Conservation (phyloP, 2,329 filamentous ascomycete species). For the Teratosphaeria gauchensis region DNA sequence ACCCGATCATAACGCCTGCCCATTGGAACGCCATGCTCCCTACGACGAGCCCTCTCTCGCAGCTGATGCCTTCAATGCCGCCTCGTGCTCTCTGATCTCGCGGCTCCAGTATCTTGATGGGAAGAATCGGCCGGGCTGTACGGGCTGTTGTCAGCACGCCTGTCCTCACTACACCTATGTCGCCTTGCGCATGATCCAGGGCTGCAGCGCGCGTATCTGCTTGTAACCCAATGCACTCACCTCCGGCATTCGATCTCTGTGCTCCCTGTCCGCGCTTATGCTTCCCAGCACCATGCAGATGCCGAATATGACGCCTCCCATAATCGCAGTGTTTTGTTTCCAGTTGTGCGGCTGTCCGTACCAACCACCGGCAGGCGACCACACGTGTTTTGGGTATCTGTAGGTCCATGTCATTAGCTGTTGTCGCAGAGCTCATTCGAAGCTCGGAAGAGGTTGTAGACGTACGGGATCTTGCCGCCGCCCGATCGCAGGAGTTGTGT, state of each 20-base stretch:
- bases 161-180: not conserved
- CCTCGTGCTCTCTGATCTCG: conserved; percentile 61
- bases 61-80: conserved; percentile 32
- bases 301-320: conserved; percentile 58
- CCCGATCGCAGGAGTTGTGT: conserved; percentile 47
- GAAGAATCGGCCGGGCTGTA: conserved; percentile 58
- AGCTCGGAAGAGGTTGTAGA: conserved; percentile 3
- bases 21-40: not conserved
- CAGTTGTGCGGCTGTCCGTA: conserved; percentile 92
- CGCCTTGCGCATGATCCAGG: not conserved
- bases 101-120: conserved; percentile 74
- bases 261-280: conserved; percentile 61
- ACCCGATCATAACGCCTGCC: not conserved
- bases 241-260: conserved; percentile 65
- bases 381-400: conserved; percentile 55
- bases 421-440: not conserved
- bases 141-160: not conserved
- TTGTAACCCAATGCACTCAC: conserved; percentile 11
- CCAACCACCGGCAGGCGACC: conserved; percentile 97
- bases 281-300: conserved; percentile 60
- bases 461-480: conserved; percentile 67
- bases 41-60: not conserved
- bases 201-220: not conserved
- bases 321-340: conserved; percentile 79
- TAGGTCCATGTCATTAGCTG: not conserved